These are phyloP conservation scores for Xerophyta viscosa DNA, from an alignment of 106 monocot species.

Conservation along the genomic window DNA sequence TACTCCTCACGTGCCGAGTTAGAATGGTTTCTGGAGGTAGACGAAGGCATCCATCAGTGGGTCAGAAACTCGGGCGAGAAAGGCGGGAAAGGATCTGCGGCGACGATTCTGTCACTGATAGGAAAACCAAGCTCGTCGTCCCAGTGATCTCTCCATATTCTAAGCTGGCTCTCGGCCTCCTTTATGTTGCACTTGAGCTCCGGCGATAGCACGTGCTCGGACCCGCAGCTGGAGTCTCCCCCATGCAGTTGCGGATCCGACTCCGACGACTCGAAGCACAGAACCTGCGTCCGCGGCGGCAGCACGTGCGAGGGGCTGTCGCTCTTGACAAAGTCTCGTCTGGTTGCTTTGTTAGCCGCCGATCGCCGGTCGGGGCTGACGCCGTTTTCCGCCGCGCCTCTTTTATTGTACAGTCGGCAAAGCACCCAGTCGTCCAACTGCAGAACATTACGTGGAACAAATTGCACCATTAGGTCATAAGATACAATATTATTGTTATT, in stretches of 20 bases:
- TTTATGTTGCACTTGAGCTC: conserved; percentile 30
- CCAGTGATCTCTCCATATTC: conserved; percentile 13
- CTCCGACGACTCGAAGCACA: conserved; percentile 30
- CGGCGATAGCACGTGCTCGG: conserved; percentile 51
- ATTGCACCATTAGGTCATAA: too few species aligned
- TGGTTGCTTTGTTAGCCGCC: background rate
- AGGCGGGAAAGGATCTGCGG: conserved; percentile 2
- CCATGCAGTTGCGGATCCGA: conserved; percentile 17
- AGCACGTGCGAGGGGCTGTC: conserved; percentile 8
- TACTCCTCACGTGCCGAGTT: too few species aligned
- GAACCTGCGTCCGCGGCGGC: conserved; percentile 14
- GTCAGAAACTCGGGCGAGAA: conserved; percentile 7
- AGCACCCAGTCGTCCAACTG: conserved; percentile 92
- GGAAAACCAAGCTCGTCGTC: conserved; percentile 1
- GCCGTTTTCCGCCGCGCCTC: conserved; percentile 29
- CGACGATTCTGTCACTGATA: conserved; percentile 2
- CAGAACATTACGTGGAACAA: conserved; percentile 1
- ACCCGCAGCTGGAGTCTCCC: conserved; percentile 45
- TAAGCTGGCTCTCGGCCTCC: conserved; percentile 46
- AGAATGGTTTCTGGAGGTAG: conserved; percentile 4
- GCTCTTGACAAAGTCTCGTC: conserved; percentile 5
- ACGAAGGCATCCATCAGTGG: conserved; percentile 31
- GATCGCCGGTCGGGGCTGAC: conserved; percentile 1
- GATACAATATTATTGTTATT: too few species aligned
- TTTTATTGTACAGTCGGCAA: conserved; percentile 83